Evolutionary conservation across 495 filamentous ascomycete species (phyloP).

Genomic region (Astrothelium subdiscretum): DNA sequence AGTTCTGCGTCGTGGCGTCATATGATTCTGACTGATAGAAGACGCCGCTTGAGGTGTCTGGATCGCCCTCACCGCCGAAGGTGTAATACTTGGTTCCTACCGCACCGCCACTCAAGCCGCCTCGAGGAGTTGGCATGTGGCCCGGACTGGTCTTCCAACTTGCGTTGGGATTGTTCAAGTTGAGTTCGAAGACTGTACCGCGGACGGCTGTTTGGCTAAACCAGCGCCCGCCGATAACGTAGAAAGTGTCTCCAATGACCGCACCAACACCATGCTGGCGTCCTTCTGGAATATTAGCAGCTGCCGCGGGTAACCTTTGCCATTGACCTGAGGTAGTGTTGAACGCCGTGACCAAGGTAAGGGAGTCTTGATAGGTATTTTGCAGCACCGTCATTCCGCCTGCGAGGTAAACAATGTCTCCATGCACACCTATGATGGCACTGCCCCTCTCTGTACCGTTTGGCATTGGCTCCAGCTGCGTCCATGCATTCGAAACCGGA

Average conservation of each 20-base stretch:
- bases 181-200: constrained; percentile 28
- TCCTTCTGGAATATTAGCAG: constrained; percentile 19
- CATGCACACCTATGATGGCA: constrained; percentile 17
- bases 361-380: background rate
- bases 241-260: constrained; percentile 25
- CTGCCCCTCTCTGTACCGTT: constrained; percentile 12
- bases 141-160: constrained; percentile 22
- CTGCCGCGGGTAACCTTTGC: constrained; percentile 8
- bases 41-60: constrained; percentile 9
- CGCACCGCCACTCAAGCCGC: constrained; percentile 25
- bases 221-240: constrained; percentile 30
- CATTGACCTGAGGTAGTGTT: constrained; percentile 22
- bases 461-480: constrained; percentile 15
- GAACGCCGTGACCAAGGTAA: constrained; percentile 25
- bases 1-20: constrained; percentile 22
- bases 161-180: constrained; percentile 15
- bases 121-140: constrained; percentile 9
- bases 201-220: constrained; percentile 19
- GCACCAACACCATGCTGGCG: constrained; percentile 29
- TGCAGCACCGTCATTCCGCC: constrained; percentile 12
- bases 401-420: constrained; percentile 13
- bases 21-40: constrained; percentile 30
- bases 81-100: constrained; percentile 27
- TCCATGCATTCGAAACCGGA: constrained; percentile 15
- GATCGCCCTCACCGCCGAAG: constrained; percentile 35